Evolutionary conservation across 306 rosid species (phyloP).

Genomic region (Trifolium pratense): DNA sequence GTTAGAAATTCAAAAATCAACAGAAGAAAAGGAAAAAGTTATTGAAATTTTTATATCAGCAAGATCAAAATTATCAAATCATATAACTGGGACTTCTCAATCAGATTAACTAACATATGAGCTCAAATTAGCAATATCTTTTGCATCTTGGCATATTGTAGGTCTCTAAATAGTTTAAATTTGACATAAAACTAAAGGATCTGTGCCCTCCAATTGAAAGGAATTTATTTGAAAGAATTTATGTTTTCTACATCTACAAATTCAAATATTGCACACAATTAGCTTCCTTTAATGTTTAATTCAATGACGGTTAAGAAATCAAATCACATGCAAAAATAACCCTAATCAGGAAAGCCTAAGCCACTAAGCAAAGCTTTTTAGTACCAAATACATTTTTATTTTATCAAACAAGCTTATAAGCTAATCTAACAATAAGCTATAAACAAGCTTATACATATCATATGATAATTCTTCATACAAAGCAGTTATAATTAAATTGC

Average conservation of each 20-base stretch:
- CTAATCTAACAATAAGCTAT: no score
- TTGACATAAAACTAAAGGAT: conserved; percentile 25
- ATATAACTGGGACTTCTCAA: conserved; percentile 10
- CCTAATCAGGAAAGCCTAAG: conserved; percentile 9
- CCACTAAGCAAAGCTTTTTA: no score
- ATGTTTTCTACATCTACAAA: conserved; percentile 14
- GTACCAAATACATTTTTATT: no score
- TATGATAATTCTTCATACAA: not conserved
- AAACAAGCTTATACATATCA: not conserved
- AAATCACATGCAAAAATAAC: conserved; percentile 14
- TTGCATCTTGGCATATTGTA: conserved; percentile 5
- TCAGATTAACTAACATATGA: conserved; percentile 5
- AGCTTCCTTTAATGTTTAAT: not conserved
- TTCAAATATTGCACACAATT: conserved; percentile 21
- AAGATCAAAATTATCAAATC: conserved; percentile 21
- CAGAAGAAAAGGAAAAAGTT: not conserved
- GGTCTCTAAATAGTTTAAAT: conserved; percentile 23
- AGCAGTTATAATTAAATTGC: conserved; percentile 11
- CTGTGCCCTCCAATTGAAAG: not conserved
- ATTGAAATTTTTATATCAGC: not conserved
- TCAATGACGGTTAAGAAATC: conserved; percentile 21
- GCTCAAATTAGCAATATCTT: conserved; percentile 26
- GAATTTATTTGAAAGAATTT: not conserved
- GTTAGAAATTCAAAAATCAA: conserved; percentile 15
- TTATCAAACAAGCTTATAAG: no score